Percentiles rank a stretch among this genome's conserved stretches.
phyloP scores from a whole-genome alignment of 2,329 filamentous ascomycete species.

The Aspergillus jensenii region DNA sequence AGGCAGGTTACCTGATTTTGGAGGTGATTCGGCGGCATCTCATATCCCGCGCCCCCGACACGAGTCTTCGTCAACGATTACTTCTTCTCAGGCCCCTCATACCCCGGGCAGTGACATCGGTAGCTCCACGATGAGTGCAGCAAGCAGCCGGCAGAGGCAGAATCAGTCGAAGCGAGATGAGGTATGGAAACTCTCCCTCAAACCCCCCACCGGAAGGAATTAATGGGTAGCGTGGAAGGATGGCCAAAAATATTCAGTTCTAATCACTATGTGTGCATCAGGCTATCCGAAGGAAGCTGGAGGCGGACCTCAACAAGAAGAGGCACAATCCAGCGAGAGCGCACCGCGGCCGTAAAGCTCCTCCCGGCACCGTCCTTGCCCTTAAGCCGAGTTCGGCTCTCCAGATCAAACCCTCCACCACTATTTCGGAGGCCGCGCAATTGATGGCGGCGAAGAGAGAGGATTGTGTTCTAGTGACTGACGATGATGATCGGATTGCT shows the following conservation, averaged over 20 bases:
- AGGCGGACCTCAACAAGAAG: conserved; percentile 97
- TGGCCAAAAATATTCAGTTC: neutral
- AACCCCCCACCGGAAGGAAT: neutral
- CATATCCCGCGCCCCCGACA: conserved; percentile 63
- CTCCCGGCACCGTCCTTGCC: conserved; percentile 91
- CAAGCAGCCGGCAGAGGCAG: conserved; percentile 85
- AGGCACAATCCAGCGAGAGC: conserved; percentile 76
- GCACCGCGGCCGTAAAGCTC: conserved; percentile 85
- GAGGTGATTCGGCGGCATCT: conserved; percentile 52
- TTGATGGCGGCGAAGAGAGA: conserved; percentile 98
- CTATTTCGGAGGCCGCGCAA: conserved; percentile 93
- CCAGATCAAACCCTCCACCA: conserved; percentile 94
- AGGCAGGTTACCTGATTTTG: conserved; percentile 53
- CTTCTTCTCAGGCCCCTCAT: conserved; percentile 38
- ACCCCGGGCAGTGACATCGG: conserved; percentile 51
- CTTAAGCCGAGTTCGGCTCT: conserved; percentile 93
- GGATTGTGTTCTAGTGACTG: conserved; percentile 95
- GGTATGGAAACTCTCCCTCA: conserved; percentile 52
- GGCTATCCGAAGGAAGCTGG: conserved; percentile 96
- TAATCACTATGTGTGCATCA: conserved; percentile 39
- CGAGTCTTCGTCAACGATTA: conserved; percentile 43
- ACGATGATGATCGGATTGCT: conserved; percentile 95
- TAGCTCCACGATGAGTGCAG: conserved; percentile 74
- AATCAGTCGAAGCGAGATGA: conserved; percentile 98
- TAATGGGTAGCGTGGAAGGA: neutral